Evolutionary conservation across 192 early-diverging fungal species (phyloP).

Genomic region (Coemansia sp.): DNA sequence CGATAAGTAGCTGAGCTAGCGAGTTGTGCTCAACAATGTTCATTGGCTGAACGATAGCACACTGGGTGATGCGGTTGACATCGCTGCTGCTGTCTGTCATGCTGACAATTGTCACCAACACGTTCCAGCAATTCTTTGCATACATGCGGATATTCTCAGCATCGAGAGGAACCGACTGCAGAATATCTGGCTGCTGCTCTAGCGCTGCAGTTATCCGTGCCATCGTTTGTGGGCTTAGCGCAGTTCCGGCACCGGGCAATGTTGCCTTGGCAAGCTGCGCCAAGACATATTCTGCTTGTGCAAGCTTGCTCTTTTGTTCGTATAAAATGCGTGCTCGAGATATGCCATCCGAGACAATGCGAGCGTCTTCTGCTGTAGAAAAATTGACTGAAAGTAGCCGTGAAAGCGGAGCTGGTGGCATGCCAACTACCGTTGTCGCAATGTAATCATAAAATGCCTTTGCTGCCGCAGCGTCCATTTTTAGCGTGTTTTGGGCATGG

Average conservation of each 20-base stretch:
- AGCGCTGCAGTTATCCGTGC: conserved; percentile 8
- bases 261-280: conserved; percentile 22
- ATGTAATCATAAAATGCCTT: conserved; percentile 1
- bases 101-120: conserved; percentile 16
- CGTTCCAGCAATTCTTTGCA: conserved; percentile 28
- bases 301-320: conserved; percentile 3
- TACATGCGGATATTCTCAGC: conserved; percentile 24
- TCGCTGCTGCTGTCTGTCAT: background rate
- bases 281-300: conserved; percentile 16
- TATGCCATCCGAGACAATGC: conserved; percentile 18
- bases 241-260: background rate
- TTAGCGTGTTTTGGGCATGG: background rate
- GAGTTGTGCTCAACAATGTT: conserved; percentile 31
- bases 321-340: conserved; percentile 14
- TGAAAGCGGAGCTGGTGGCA: conserved; percentile 26
- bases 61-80: conserved; percentile 19
- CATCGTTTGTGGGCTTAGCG: conserved; percentile 13
- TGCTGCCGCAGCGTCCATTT: background rate
- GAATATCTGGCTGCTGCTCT: conserved; percentile 19
- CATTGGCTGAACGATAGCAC: conserved; percentile 33
- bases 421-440: conserved; percentile 13
- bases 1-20: conserved; percentile 25
- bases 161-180: conserved; percentile 11
- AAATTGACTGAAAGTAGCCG: background rate
- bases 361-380: conserved; percentile 4